phyloP scores from a whole-genome alignment of 257 asterid species.

The Fraxinus quadrangulata region DNA sequence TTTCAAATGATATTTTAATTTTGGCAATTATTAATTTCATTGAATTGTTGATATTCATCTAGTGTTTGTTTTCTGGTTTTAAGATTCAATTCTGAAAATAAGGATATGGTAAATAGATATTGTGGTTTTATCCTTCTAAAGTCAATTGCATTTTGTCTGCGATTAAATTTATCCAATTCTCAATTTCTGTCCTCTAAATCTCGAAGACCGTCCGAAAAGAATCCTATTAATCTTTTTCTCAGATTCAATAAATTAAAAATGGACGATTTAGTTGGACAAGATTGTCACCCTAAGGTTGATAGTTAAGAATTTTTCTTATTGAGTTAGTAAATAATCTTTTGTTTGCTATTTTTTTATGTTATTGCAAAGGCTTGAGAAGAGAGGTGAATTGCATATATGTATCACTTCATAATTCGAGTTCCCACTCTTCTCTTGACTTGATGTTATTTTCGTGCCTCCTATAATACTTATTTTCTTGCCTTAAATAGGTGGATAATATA shows the following conservation, averaged over 20 bases:
- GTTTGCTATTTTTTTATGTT: neutral
- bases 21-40: neutral
- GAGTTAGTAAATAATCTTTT: too few relatives aligned
- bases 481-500: neutral
- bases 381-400: neutral
- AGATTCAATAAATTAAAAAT: neutral
- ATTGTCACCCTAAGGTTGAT: too few relatives aligned
- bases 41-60: neutral
- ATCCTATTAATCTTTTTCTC: neutral
- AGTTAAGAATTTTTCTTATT: too few relatives aligned
- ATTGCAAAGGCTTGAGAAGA: neutral
- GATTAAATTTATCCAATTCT: neutral
- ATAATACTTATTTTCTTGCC: too few relatives aligned
- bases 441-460: too few relatives aligned
- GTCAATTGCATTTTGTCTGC: neutral
- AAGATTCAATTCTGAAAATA: too few relatives aligned
- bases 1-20: neutral
- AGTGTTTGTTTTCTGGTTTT: too few relatives aligned
- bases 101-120: neutral
- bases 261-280: neutral
- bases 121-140: neutral
- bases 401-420: too few relatives aligned
- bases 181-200: neutral
- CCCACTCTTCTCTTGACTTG: too few relatives aligned
- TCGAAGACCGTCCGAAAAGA: too few relatives aligned